phyloP scores from a whole-genome alignment of 768 basidiomycete genomes.

The Podaxis carcinomalis region DNA sequence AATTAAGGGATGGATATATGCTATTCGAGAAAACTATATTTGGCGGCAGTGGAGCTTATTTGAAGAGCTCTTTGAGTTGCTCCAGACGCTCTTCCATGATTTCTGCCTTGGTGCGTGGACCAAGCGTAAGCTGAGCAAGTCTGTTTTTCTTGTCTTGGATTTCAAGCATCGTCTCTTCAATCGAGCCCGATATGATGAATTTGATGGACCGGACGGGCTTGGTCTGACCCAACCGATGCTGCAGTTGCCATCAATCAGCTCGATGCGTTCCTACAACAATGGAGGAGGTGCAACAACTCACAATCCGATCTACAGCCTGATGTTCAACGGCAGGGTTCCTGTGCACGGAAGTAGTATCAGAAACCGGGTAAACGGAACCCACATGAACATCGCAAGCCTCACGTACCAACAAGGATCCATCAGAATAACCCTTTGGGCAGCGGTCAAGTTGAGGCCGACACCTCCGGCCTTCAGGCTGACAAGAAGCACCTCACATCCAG shows the following conservation, averaged over 20 bases:
- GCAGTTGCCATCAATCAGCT: constrained; percentile 10
- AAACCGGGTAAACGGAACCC: constrained; percentile 5
- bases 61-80: constrained; percentile 75
- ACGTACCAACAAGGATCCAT: constrained; percentile 95
- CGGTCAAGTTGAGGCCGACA: constrained; percentile 93
- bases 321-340: constrained; percentile 98
- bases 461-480: constrained; percentile 97
- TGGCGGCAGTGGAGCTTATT: constrained; percentile 20
- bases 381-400: neutral
- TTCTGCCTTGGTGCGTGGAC: constrained; percentile 84
- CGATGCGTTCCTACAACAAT: neutral
- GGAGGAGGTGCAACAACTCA: constrained; percentile 34
- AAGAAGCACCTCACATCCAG: constrained; percentile 86
- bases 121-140: constrained; percentile 91
- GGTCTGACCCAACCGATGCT: constrained; percentile 97
- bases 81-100: constrained; percentile 84
- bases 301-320: constrained; percentile 96
- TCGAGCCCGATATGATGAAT: constrained; percentile 90
- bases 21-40: constrained; percentile 18
- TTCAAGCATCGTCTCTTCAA: constrained; percentile 88
- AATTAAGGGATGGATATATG: constrained; percentile 17
- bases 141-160: constrained; percentile 95
- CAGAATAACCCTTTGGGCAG: constrained; percentile 89
- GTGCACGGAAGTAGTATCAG: constrained; percentile 3
- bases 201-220: constrained; percentile 89